These are phyloP conservation scores for Rutstroemia sp. DNA, from an alignment of 2,329 filamentous ascomycete species.

Conservation along the genomic window DNA sequence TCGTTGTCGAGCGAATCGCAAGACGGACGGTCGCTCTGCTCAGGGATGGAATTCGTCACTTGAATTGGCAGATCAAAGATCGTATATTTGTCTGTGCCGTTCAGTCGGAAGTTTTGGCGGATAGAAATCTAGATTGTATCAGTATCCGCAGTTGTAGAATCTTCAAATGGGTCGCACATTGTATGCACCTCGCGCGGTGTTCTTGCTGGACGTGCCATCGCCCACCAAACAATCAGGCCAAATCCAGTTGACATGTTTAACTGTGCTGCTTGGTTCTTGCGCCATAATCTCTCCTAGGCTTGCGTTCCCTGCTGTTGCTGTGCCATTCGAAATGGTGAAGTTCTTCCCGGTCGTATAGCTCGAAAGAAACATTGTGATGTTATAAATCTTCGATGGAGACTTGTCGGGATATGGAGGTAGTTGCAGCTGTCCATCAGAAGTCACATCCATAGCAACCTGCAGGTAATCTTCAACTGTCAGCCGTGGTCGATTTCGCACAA, in stretches of 20 bases:
- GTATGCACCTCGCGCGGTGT: conserved; percentile 52
- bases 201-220: conserved; percentile 33
- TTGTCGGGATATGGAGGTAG: conserved; percentile 48
- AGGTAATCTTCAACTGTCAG: conserved; percentile 35
- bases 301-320: conserved; percentile 41
- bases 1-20: conserved; percentile 47
- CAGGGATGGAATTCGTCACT: conserved; percentile 56
- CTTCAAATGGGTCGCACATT: conserved; percentile 36
- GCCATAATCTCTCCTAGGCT: conserved; percentile 55
- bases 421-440: conserved; percentile 56
- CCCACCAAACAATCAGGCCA: conserved; percentile 65
- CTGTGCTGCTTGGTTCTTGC: conserved; percentile 58
- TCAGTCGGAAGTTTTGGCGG: conserved; percentile 61
- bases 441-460: conserved; percentile 60
- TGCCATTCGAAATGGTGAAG: conserved; percentile 61
- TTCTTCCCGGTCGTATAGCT: conserved; percentile 56
- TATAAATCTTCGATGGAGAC: conserved; percentile 50
- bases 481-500: neutral
- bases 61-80: conserved; percentile 64
- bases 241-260: conserved; percentile 66
- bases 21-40: conserved; percentile 34
- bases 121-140: conserved; percentile 50
- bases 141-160: neutral
- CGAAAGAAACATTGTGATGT: conserved; percentile 60
- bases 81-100: conserved; percentile 57